Evolutionary conservation across 1,284 basidiomycete species (phyloP).

Genomic region (Ustilago crameri): DNA sequence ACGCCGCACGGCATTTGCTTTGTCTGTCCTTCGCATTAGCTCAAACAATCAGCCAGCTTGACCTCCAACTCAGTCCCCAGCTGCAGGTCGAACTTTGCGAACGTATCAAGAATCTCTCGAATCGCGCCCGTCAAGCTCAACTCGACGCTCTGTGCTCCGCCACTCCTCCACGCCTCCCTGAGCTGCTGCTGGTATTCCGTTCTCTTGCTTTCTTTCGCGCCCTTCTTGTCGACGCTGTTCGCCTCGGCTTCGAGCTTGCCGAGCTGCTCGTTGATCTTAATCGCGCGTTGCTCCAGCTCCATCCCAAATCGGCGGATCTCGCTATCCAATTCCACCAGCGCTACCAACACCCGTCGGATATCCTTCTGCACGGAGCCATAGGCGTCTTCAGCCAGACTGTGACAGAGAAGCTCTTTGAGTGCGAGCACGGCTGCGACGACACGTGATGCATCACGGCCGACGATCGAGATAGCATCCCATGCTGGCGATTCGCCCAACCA

Average conservation of each 20-base stretch:
- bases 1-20: not conserved
- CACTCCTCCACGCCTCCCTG: conserved; percentile 16
- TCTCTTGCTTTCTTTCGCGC: not conserved
- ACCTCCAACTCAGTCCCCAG: conserved; percentile 34
- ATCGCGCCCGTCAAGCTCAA: conserved; percentile 14
- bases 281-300: conserved; percentile 30
- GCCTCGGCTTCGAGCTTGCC: conserved; percentile 6
- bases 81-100: conserved; percentile 31
- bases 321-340: conserved; percentile 23
- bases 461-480: conserved; percentile 11
- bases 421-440: conserved; percentile 23
- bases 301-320: conserved; percentile 25
- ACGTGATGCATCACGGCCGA: conserved; percentile 20
- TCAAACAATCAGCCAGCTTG: conserved; percentile 29
- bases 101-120: conserved; percentile 31
- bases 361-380: conserved; percentile 57
- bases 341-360: conserved; percentile 22
- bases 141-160: conserved; percentile 28
- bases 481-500: conserved; percentile 27
- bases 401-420: conserved; percentile 41
- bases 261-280: conserved; percentile 17
- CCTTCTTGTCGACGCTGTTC: not conserved
- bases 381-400: conserved; percentile 51
- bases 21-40: conserved; percentile 3
- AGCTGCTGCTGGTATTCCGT: conserved; percentile 16